Percentiles rank a stretch among this genome's conserved stretches.
Evolutionary conservation across 371 early-diverging fungal species (phyloP).

Genomic region (Mucor racemosus): DNA sequence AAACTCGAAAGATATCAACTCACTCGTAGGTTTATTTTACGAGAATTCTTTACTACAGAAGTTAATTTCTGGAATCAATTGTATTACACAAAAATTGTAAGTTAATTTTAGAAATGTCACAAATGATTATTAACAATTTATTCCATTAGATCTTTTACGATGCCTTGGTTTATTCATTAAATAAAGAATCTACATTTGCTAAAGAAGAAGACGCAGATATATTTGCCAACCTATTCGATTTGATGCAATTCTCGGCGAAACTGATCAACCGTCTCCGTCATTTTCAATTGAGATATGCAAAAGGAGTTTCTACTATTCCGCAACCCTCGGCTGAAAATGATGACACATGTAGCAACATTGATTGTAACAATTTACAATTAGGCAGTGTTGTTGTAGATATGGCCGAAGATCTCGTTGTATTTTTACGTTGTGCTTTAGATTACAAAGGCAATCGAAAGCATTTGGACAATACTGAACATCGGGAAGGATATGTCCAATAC

Average conservation of each 20-base stretch:
- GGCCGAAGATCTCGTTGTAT: conserved; percentile 36
- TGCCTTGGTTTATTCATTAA: conserved; percentile 26
- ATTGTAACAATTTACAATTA: conserved; percentile 1
- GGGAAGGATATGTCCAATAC: conserved; percentile 30
- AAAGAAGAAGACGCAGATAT: conserved; percentile 26
- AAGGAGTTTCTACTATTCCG: neutral
- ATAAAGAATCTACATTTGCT: conserved; percentile 22
- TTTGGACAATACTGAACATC: conserved; percentile 19
- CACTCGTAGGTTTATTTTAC: conserved; percentile 43
- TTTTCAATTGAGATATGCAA: conserved; percentile 14
- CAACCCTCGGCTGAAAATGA: no score
- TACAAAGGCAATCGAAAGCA: conserved; percentile 38
- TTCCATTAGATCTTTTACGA: conserved; percentile 37
- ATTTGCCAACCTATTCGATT: conserved; percentile 42
- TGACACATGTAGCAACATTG: neutral
- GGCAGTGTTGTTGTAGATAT: conserved; percentile 20
- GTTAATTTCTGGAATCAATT: conserved; percentile 51
- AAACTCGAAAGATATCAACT: conserved; percentile 24
- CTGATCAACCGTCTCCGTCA: conserved; percentile 36
- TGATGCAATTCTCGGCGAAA: conserved; percentile 41
- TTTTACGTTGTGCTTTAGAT: conserved; percentile 45
- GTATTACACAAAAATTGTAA: conserved; percentile 46
- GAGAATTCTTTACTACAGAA: conserved; percentile 51
- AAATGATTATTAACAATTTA: neutral
- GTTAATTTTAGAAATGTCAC: neutral